Evolutionary conservation across 805 yeast genomes (phyloP).

Genomic region (Candida sonorensis): DNA sequence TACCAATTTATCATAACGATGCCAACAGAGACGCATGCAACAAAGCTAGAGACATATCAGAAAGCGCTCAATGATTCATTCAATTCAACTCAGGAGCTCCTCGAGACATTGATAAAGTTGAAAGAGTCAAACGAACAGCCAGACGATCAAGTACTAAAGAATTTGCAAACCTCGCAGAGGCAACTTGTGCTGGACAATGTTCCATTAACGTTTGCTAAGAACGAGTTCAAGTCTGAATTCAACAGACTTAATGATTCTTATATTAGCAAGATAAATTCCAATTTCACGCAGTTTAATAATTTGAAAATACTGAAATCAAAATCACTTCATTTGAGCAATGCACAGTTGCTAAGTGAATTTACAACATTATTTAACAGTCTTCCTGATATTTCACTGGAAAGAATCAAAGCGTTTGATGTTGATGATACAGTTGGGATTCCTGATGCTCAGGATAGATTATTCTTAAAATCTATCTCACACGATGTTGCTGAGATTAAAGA

Average conservation of each 20-base stretch:
- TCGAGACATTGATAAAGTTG: conserved; percentile 6
- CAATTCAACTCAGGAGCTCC: conserved; percentile 6
- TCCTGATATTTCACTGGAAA: conserved; percentile 15
- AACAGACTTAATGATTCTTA: conserved; percentile 9
- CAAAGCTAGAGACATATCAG: conserved; percentile 4
- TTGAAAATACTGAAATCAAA: conserved; percentile 13
- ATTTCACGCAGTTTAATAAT: conserved; percentile 13
- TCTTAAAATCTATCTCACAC: conserved; percentile 9
- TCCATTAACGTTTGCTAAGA: conserved; percentile 12
- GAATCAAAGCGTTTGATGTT: conserved; percentile 5
- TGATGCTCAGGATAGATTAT: conserved; percentile 4
- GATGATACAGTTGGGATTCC: conserved; percentile 1
- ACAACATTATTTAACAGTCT: conserved; percentile 10
- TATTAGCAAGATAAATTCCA: conserved; percentile 8
- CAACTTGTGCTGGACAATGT: conserved; percentile 16
- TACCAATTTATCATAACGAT: too few relatives aligned
- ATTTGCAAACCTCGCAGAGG: conserved; percentile 11
- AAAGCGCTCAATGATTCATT: conserved; percentile 13
- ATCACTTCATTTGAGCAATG: conserved; percentile 15
- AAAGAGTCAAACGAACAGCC: not conserved
- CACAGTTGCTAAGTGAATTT: conserved; percentile 9
- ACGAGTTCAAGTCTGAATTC: conserved; percentile 13
- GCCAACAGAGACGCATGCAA: too few relatives aligned
- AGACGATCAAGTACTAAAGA: conserved; percentile 2
- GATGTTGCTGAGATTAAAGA: conserved; percentile 5